These are phyloP conservation scores for Zopfochytrium polystomum DNA, from an alignment of 371 early-diverging fungal genomes.

Conservation along the genomic window DNA sequence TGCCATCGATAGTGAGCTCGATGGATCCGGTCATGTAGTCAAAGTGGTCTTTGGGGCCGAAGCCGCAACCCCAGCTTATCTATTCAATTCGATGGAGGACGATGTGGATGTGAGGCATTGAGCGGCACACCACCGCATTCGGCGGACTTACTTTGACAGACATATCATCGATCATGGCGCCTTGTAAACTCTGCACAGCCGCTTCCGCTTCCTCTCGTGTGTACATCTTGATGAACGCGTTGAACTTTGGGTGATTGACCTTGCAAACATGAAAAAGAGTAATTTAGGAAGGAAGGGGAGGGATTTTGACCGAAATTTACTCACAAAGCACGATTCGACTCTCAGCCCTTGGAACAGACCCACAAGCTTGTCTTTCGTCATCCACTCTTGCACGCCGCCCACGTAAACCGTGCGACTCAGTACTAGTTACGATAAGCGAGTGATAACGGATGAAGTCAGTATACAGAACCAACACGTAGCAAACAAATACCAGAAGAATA, in stretches of 20 bases:
- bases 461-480: no score
- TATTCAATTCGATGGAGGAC: slow-evolving; percentile 12
- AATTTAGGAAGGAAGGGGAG: no score
- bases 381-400: slow-evolving; percentile 48
- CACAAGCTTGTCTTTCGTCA: slow-evolving; percentile 46
- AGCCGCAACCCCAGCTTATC: slow-evolving; percentile 65
- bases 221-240: slow-evolving; percentile 59
- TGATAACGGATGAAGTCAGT: no score
- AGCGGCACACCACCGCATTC: neutral
- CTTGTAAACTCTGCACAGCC: slow-evolving; percentile 29
- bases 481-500: no score
- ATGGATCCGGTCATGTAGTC: slow-evolving; percentile 50
- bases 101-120: no score
- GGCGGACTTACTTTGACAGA: neutral
- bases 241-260: slow-evolving; percentile 57
- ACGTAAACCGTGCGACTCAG: slow-evolving; percentile 60
- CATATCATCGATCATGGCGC: slow-evolving; percentile 19
- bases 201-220: slow-evolving; percentile 43
- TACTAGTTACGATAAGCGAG: slow-evolving; percentile 36
- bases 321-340: no score
- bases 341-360: slow-evolving; percentile 50
- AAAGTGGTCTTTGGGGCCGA: slow-evolving; percentile 60
- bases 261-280: no score
- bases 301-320: no score
- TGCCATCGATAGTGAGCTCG: slow-evolving; percentile 32